These are phyloP conservation scores for Rutidosis leptorrhynchoides DNA, from an alignment of 129 eudicot species.

Conservation along the genomic window DNA sequence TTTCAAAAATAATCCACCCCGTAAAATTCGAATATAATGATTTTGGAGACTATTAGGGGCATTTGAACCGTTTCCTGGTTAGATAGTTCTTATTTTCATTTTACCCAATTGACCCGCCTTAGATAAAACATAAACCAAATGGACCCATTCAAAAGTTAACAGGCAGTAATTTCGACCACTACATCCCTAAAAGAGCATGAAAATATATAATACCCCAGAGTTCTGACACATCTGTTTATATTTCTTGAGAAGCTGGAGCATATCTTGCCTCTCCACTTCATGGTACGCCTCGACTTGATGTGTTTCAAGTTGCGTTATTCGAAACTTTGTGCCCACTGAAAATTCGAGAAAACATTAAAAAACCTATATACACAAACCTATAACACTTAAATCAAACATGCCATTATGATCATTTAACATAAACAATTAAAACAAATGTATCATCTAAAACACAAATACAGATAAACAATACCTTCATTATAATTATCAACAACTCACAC, in stretches of 20 bases:
- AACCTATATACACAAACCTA: not conserved
- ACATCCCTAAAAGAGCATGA: slow-evolving; percentile 15
- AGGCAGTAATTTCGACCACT: not conserved
- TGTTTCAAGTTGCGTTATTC: slow-evolving; percentile 43
- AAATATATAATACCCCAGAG: slow-evolving; percentile 61
- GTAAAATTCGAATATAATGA: not conserved
- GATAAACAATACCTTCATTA: too few relatives aligned
- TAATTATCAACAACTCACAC: not conserved
- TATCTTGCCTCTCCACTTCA: slow-evolving; percentile 56
- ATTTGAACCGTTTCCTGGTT: not conserved
- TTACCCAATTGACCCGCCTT: not conserved
- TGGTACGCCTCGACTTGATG: slow-evolving; percentile 48
- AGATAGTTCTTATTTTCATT: not conserved
- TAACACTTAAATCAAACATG: not conserved
- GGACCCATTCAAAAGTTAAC: not conserved
- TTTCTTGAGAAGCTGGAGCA: slow-evolving; percentile 50
- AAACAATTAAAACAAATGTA: not conserved
- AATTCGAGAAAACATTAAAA: slow-evolving; percentile 11
- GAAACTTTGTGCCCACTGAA: slow-evolving; percentile 74
- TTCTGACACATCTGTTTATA: slow-evolving; percentile 49
- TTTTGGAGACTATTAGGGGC: not conserved
- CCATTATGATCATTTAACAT: not conserved
- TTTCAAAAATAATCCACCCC: not conserved
- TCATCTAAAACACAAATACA: too few relatives aligned
- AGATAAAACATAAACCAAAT: not conserved